Evolutionary conservation across 768 basidiomycete genomes (phyloP), one percentile per base, ranked within the genome.

Genomic region (Agrocybe pediades): DNA sequence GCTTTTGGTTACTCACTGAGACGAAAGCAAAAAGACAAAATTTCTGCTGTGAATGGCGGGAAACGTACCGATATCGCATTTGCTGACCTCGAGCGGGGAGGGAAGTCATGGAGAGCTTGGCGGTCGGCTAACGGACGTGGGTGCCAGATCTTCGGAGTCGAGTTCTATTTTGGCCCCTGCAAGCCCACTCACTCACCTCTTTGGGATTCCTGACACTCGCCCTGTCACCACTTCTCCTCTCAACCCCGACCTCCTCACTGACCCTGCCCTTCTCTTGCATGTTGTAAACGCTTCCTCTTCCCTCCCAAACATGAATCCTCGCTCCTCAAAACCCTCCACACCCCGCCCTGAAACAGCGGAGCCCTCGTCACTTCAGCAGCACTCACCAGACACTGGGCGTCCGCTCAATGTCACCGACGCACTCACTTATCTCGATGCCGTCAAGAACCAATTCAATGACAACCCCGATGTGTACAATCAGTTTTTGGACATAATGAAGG

Each of bases 401-500:
- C 90, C 90, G 27, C 78, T 96, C 67, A 95, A 96, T 66, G 94
- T 96, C 61, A 89, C 90, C 33, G 94, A 97, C 72, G 94, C 94
- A 26, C 81, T 97, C 70, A 88, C 86, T 64, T 97, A 97, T 65
- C 84, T 97, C 60, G 94, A 97, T 68, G 91, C 92, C 23, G 94
- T 97, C 74, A 97, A 96, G 77, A 79, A 84, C 40, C 90, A 94
- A 74, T 97, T 96, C 69, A 80, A 84, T 42, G 88, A 92, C 67
- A 86, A 87, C 68, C 94, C 94, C 17, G 92, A 95, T 63, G 93
- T 96, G 23, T 97, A 97, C 78, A 96, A 97, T 68, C 82, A 88
- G 59, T 94, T 95, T 66, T 71, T 95, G 71, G 93, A 96, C 69
- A 95, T 97, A 66, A 97, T 97, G 97, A 98, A 98, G 77, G 95